These are phyloP conservation scores for Quercus aquifolioides DNA, from an alignment of 306 rosid genomes.

Conservation along the genomic window DNA sequence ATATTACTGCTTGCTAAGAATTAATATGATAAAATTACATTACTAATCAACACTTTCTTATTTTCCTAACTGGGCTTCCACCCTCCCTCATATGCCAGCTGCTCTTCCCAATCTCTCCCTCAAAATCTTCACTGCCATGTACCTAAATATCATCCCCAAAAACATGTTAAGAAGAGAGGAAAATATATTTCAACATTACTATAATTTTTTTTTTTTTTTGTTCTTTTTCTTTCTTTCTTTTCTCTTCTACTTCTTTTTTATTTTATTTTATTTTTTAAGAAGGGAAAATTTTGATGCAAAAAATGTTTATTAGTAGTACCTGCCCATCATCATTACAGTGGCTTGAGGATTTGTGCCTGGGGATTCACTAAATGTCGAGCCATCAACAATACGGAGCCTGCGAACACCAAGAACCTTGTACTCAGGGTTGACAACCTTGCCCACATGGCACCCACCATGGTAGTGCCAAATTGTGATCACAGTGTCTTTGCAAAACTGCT, in stretches of 20 bases:
- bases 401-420: conserved; percentile 72
- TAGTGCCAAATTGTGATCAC: conserved; percentile 97
- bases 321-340: conserved; percentile 97
- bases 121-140: conserved; percentile 88
- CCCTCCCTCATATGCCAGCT: conserved; percentile 53
- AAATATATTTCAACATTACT: neutral
- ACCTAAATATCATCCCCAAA: conserved; percentile 52
- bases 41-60: conserved; percentile 16
- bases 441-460: conserved; percentile 93
- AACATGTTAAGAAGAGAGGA: neutral
- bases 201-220: neutral
- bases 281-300: too few relatives aligned
- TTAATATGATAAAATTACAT: conserved; percentile 26
- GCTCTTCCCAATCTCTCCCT: conserved; percentile 60
- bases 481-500: conserved; percentile 85
- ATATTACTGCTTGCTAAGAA: conserved; percentile 34
- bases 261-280: too few relatives aligned
- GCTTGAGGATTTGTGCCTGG: conserved; percentile 98
- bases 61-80: conserved; percentile 10
- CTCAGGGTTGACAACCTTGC: conserved; percentile 59
- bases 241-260: too few relatives aligned
- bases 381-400: conserved; percentile 72
- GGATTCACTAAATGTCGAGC: conserved; percentile 71
- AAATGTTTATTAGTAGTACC: conserved; percentile 32
- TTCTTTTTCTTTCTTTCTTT: neutral